Percentiles rank a stretch among this genome's conserved stretches.
phyloP scores from a whole-genome alignment of 257 asterid species.

The Solanum ossicruentum region DNA sequence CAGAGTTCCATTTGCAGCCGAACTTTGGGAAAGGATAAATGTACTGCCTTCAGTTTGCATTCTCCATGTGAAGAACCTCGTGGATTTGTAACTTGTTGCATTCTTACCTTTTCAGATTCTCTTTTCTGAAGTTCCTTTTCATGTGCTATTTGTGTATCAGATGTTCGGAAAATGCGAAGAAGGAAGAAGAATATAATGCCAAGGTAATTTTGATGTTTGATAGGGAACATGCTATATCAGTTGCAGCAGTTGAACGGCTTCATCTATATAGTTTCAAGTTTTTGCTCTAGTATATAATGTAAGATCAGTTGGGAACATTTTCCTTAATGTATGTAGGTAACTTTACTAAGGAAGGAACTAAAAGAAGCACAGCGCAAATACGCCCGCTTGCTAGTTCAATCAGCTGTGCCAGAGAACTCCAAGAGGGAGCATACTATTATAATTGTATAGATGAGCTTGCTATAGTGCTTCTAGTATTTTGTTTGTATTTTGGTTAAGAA shows the following conservation, averaged over 20 bases:
- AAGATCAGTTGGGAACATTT: not conserved
- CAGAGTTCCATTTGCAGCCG: not conserved
- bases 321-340: conserved; percentile 15
- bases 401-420: conserved; percentile 29
- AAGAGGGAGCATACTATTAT: conserved; percentile 1
- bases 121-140: not conserved
- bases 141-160: conserved; percentile 23
- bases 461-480: not conserved
- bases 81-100: not conserved
- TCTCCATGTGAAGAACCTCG: not conserved
- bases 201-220: conserved; percentile 33
- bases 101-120: not conserved
- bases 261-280: not conserved
- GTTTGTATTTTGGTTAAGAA: not conserved
- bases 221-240: not conserved
- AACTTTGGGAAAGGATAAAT: not conserved
- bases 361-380: conserved; percentile 23
- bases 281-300: not conserved
- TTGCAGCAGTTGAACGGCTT: not conserved
- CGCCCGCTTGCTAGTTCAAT: conserved; percentile 32
- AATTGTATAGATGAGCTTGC: not conserved
- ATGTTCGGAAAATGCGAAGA: conserved; percentile 46
- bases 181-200: conserved; percentile 35
- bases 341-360: conserved; percentile 22
- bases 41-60: not conserved